These are phyloP conservation scores for Dactylonectria estremocensis DNA, from an alignment of 2,329 filamentous ascomycete genomes.

Conservation along the genomic window DNA sequence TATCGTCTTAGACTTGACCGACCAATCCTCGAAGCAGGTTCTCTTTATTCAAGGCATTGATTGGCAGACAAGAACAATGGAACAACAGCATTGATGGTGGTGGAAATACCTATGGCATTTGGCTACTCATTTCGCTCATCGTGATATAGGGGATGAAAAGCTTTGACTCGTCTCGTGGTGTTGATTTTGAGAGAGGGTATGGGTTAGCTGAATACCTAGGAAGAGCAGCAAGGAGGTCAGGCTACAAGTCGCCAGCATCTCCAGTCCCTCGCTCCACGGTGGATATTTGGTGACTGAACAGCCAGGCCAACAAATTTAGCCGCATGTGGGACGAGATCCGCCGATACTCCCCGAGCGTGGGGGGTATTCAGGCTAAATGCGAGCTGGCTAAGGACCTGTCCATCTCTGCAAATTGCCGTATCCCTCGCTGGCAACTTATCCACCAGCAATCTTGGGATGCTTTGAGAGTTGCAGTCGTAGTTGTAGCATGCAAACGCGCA, in stretches of 20 bases:
- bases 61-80: too few relatives aligned
- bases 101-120: neutral
- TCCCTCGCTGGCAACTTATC: neutral
- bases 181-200: neutral
- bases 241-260: neutral
- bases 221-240: neutral
- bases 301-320: conserved; percentile 39
- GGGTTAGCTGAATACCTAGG: neutral
- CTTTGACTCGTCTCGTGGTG: conserved; percentile 5
- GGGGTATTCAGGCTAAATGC: conserved; percentile 45
- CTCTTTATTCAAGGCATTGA: neutral
- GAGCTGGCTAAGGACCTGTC: neutral
- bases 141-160: neutral
- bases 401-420: conserved; percentile 1
- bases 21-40: neutral
- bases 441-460: neutral
- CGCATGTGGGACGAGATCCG: conserved; percentile 42
- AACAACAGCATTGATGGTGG: too few relatives aligned
- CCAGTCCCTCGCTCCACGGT: conserved; percentile 11
- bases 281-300: conserved; percentile 26
- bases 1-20: conserved; percentile 14
- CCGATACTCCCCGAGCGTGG: conserved; percentile 35
- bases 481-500: neutral
- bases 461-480: neutral
- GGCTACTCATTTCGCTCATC: neutral